Conservation (phyloP, 148 eudicot species). For the Pouteria glomerata region DNA sequence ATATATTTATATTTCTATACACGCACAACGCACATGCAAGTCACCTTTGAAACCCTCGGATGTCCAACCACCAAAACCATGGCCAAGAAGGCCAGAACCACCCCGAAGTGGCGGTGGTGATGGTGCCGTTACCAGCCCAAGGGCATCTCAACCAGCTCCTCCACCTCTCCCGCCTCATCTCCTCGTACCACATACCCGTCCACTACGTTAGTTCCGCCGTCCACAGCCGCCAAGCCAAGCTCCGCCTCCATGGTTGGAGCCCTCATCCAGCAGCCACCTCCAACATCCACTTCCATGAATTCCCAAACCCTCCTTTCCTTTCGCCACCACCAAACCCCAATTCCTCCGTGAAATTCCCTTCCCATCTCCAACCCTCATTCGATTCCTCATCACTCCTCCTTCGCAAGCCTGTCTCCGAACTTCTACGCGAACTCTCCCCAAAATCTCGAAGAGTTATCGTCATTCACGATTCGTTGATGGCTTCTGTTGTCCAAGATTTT, state of each 20-base stretch:
- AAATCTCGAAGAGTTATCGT: background rate
- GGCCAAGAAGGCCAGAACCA: conserved; percentile 9
- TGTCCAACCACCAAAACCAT: conserved; percentile 11
- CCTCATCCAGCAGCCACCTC: background rate
- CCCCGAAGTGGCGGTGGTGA: conserved; percentile 18
- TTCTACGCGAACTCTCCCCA: background rate
- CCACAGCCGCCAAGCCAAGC: conserved; percentile 14
- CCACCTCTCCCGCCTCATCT: conserved; percentile 22
- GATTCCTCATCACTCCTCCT: conserved; percentile 3
- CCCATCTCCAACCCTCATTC: conserved; percentile 19
- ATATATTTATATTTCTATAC: too few species aligned
- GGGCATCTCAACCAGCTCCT: conserved; percentile 29
- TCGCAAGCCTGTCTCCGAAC: conserved; percentile 7
- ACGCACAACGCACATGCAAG: too few species aligned
- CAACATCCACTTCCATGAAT: conserved; percentile 16
- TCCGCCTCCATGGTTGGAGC: conserved; percentile 18
- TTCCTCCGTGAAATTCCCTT: conserved; percentile 1
- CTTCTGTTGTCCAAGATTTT: conserved; percentile 14
- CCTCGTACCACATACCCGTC: conserved; percentile 14
- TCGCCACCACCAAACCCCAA: conserved; percentile 14
- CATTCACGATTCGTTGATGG: conserved; percentile 17
- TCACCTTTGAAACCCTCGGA: background rate
- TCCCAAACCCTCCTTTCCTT: conserved; percentile 11
- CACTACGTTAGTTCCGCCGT: conserved; percentile 10
- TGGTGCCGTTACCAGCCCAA: conserved; percentile 18